Conservation (phyloP, 768 basidiomycete genomes). For the Hydnomerulius pinastri region DNA sequence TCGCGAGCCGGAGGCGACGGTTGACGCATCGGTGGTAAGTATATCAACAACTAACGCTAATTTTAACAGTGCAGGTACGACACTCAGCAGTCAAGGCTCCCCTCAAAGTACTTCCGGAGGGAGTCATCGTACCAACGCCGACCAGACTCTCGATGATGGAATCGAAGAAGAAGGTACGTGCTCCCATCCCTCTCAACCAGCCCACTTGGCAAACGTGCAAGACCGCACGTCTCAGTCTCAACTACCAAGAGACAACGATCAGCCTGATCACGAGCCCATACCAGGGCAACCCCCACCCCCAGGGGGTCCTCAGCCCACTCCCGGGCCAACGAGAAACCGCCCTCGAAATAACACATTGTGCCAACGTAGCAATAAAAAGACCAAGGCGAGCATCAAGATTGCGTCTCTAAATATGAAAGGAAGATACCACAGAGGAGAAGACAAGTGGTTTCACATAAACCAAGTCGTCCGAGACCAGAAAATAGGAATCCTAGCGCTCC, state of each 20-base stretch:
- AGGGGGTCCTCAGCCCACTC: too few relatives aligned
- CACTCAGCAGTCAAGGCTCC: neutral
- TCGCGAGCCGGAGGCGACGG: neutral
- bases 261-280: too few relatives aligned
- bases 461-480: slow-evolving; percentile 10
- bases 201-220: too few relatives aligned
- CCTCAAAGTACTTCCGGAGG: neutral
- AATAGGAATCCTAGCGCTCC: slow-evolving; percentile 17
- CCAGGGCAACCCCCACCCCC: too few relatives aligned
- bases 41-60: neutral
- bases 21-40: neutral
- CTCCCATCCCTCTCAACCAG: neutral
- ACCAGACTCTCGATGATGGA: neutral
- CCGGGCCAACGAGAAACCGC: too few relatives aligned
- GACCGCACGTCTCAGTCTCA: too few relatives aligned
- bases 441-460: slow-evolving; percentile 24
- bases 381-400: too few relatives aligned
- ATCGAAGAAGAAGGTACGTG: neutral
- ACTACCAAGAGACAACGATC: too few relatives aligned
- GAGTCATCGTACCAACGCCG: neutral
- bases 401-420: slow-evolving; percentile 20
- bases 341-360: too few relatives aligned
- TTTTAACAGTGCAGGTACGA: neutral
- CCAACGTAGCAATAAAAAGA: too few relatives aligned
- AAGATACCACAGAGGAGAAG: neutral